Percentiles rank a stretch among this genome's conserved stretches.
These are phyloP conservation scores for Coemansia sp. DNA, from an alignment of 192 early-diverging fungal genomes.

Conservation along the genomic window DNA sequence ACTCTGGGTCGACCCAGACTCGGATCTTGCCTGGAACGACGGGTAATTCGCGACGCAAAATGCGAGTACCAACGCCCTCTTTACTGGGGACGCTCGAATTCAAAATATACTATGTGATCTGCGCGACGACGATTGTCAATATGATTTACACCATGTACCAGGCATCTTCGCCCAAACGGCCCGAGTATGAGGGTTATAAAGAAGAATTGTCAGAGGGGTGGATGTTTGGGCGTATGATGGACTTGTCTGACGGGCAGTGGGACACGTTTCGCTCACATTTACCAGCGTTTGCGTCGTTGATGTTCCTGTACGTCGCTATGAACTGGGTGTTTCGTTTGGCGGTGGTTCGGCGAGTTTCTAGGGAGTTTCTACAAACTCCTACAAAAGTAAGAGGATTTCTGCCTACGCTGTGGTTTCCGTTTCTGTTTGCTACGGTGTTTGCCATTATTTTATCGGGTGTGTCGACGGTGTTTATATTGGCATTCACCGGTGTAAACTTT, in stretches of 20 bases:
- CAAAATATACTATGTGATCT: constrained; percentile 69
- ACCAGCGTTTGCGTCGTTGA: constrained; percentile 43
- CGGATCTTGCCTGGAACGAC: constrained; percentile 27
- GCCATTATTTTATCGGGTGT: constrained; percentile 69
- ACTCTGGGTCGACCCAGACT: neutral
- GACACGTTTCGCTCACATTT: constrained; percentile 55
- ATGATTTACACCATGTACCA: constrained; percentile 67
- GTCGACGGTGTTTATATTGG: constrained; percentile 74
- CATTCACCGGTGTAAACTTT: constrained; percentile 68
- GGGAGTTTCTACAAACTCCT: neutral
- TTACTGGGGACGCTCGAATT: constrained; percentile 71
- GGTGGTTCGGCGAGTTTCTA: constrained; percentile 3
- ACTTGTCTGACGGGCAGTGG: constrained; percentile 56
- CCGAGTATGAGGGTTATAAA: constrained; percentile 47
- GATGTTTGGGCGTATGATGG: constrained; percentile 67
- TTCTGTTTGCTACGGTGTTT: constrained; percentile 64
- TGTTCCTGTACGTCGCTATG: constrained; percentile 38
- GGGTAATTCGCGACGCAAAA: constrained; percentile 60
- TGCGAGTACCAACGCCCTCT: constrained; percentile 70
- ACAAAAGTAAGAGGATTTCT: constrained; percentile 17
- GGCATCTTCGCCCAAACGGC: constrained; percentile 44
- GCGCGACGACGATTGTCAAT: constrained; percentile 59
- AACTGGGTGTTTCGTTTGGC: constrained; percentile 22
- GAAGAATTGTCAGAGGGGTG: constrained; percentile 62
- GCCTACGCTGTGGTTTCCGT: constrained; percentile 58